Evolutionary conservation across 768 basidiomycete species (phyloP), one percentile per base, ranked within the genome.

Genomic region (Podaxis mareebaensis): DNA sequence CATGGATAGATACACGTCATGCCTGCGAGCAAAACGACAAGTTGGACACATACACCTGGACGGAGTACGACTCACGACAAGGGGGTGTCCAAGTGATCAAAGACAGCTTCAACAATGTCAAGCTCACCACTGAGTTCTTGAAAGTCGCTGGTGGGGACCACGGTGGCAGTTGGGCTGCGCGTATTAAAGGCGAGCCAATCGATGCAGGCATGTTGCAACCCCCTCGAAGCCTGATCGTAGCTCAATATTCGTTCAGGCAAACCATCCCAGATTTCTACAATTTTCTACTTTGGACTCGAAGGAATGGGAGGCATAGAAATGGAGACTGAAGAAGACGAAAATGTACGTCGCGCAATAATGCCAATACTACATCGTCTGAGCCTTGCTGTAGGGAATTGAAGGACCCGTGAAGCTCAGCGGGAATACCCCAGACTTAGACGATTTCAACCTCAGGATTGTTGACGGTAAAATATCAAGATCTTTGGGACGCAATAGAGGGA

Each of bases 221-320:
- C 48, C 8, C 3, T 12, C 40, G 20, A 36, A 17, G 3, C 22
- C 10, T 12, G 17, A 39, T 1, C 2, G 6, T 7, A 28, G 5
- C 20, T 26, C 26, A 48, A 39, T 33, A 0, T 53, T 38, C 15
- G 36, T 51, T 17, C 51, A 84, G 79, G 71, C 17, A 71, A 78
- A 48, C 80, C 85, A 8, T 89, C 89, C 22, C 81, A 86, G 24
- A 83, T 89, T 33, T 93, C 95, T 1, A 78, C 90, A 1, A 83
- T 98, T 57, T 96, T 94, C 71, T 96, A 98, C 70, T 76, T 91
- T 66, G 95, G 94, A 0, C 75, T 96, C 33, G 95, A 98, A 69
- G 96, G 95, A 0, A 76, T 95, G 1, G 95, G 96, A 13, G 87
- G 83, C 2, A 64, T 98, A 26, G 87, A 91, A 63, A 83, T 97